phyloP scores from a whole-genome alignment of 345 rosid genomes.

The Ceriops decandra region DNA sequence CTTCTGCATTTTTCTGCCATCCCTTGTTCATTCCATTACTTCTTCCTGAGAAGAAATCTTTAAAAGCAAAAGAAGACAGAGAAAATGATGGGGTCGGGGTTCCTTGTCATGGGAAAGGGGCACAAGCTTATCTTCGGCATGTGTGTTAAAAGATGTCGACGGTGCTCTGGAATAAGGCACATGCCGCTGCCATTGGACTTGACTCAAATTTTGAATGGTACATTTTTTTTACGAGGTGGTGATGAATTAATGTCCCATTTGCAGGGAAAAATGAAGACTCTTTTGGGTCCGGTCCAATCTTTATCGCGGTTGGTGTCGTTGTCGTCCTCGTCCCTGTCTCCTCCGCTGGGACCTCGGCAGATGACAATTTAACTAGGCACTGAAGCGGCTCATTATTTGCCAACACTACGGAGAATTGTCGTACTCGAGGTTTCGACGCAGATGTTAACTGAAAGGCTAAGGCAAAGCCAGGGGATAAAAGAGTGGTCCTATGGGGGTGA shows the following conservation, averaged over 20 bases:
- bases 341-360: not conserved
- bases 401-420: too few species aligned
- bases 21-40: too few species aligned
- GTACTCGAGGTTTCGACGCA: too few species aligned
- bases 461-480: too few species aligned
- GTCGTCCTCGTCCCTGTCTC: constrained; percentile 6
- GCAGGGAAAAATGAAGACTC: too few species aligned
- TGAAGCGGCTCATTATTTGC: too few species aligned
- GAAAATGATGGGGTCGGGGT: constrained; percentile 12
- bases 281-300: too few species aligned
- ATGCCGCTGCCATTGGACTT: constrained; percentile 1
- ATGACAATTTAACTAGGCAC: too few species aligned
- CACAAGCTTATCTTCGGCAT: not conserved
- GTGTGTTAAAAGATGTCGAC: not conserved
- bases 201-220: not conserved
- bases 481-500: too few species aligned
- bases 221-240: not conserved
- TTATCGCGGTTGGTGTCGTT: not conserved
- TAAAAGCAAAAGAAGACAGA: not conserved
- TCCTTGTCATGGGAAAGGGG: constrained; percentile 4
- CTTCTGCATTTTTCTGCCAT: too few species aligned
- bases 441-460: too few species aligned
- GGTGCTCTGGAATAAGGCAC: constrained; percentile 14
- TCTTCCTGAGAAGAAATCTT: not conserved
- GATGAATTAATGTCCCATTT: too few species aligned